Conservation (phyloP, 768 basidiomycete genomes). For the Pulveroboletus ravenelii region DNA sequence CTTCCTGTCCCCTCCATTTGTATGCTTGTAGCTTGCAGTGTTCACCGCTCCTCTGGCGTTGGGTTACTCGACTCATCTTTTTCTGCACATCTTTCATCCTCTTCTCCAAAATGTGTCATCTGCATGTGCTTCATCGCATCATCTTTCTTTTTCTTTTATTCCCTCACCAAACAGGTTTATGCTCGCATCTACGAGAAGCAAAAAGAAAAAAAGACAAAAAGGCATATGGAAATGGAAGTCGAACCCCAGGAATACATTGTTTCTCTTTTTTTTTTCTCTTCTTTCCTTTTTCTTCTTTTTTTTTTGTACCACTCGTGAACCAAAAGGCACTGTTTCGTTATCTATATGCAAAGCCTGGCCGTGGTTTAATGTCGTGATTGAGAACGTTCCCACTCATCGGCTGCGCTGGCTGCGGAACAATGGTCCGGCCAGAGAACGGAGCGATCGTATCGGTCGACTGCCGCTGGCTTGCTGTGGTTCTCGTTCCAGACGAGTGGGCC, state of each 20-base stretch:
- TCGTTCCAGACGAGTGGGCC: too few species aligned
- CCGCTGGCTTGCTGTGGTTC: too few species aligned
- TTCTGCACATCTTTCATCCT: slow-evolving; percentile 1
- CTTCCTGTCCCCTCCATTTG: slow-evolving; percentile 15
- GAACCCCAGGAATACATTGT: slow-evolving; percentile 8
- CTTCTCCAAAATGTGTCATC: background rate
- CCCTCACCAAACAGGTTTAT: slow-evolving; percentile 9
- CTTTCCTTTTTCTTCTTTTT: background rate
- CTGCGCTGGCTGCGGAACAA: too few species aligned
- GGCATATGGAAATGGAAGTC: slow-evolving; percentile 15
- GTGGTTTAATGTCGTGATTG: background rate
- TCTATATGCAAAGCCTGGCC: background rate
- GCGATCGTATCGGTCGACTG: too few species aligned
- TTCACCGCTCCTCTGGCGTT: slow-evolving; percentile 1
- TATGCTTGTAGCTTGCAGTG: slow-evolving; percentile 29
- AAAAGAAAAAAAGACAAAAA: slow-evolving; percentile 4
- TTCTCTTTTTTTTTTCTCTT: background rate
- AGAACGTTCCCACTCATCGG: too few species aligned
- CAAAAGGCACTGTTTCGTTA: background rate
- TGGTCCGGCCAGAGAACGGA: too few species aligned
- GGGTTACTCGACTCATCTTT: slow-evolving; percentile 1
- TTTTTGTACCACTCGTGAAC: slow-evolving; percentile 7
- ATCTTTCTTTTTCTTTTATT: background rate
- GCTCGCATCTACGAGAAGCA: slow-evolving; percentile 15
- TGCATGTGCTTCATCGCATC: slow-evolving; percentile 13